Evolutionary conservation across 805 yeast genomes (phyloP).

Genomic region (Wickerhamomyces chambardii): DNA sequence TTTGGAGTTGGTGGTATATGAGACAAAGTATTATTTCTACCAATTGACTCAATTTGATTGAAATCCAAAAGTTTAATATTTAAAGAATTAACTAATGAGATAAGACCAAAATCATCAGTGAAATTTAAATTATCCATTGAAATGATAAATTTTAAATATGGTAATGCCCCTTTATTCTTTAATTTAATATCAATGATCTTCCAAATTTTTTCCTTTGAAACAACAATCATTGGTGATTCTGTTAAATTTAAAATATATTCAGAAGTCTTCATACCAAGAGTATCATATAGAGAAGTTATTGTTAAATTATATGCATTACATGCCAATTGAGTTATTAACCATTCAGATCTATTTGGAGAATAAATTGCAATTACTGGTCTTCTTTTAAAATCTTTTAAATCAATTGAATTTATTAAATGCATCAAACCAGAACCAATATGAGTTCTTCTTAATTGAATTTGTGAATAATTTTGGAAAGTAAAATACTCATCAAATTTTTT

Average conservation of each 20-base stretch:
- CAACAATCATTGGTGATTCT: conserved; percentile 49
- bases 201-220: conserved; percentile 39
- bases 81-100: conserved; percentile 20
- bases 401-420: too few relatives aligned
- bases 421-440: too few relatives aligned
- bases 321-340: conserved; percentile 62
- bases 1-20: conserved; percentile 38
- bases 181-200: conserved; percentile 34
- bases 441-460: too few relatives aligned
- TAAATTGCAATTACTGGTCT: conserved; percentile 44
- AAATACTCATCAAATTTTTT: too few relatives aligned
- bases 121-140: conserved; percentile 39
- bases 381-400: too few relatives aligned
- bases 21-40: conserved; percentile 32
- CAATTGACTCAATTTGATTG: conserved; percentile 32
- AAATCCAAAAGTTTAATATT: conserved; percentile 30
- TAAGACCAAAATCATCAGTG: conserved; percentile 21
- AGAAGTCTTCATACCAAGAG: conserved; percentile 48
- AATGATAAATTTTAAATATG: conserved; percentile 39
- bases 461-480: too few relatives aligned
- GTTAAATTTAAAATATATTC: conserved; percentile 51
- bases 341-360: conserved; percentile 48
- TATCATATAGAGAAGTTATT: conserved; percentile 43
- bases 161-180: conserved; percentile 3
- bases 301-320: conserved; percentile 43